phyloP scores from a whole-genome alignment of 1,284 basidiomycete genomes.

The Ganoderma lingzhi region DNA sequence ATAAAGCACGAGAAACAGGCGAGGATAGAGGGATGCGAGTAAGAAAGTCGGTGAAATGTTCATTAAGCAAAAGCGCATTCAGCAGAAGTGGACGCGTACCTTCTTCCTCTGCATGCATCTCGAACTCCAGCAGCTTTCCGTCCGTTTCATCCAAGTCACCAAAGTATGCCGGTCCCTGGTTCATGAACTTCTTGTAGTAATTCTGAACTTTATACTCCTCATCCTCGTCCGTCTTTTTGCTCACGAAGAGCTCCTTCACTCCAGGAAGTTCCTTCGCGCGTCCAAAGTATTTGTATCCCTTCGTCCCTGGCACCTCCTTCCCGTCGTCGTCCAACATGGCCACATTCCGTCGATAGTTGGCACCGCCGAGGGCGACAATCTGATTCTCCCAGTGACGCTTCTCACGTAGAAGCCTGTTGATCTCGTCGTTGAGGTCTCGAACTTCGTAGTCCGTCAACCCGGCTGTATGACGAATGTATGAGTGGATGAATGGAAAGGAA shows the following conservation, averaged over 20 bases:
- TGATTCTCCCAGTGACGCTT: slow-evolving; percentile 99
- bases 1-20: not conserved
- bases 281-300: slow-evolving; percentile 98
- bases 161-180: slow-evolving; percentile 90
- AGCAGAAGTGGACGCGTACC: slow-evolving; percentile 54
- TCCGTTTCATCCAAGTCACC: slow-evolving; percentile 92
- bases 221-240: slow-evolving; percentile 84
- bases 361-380: slow-evolving; percentile 93
- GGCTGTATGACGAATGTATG: slow-evolving; percentile 54
- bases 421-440: slow-evolving; percentile 97
- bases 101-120: slow-evolving; percentile 76
- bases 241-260: slow-evolving; percentile 92
- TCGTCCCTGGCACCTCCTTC: slow-evolving; percentile 95
- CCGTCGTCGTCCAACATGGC: slow-evolving; percentile 95
- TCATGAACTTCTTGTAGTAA: slow-evolving; percentile 90
- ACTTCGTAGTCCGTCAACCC: slow-evolving; percentile 96
- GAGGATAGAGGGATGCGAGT: too few relatives aligned
- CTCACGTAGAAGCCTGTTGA: slow-evolving; percentile 95
- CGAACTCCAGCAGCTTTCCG: slow-evolving; percentile 73
- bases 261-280: slow-evolving; percentile 97
- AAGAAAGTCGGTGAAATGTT: not conserved
- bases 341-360: slow-evolving; percentile 93
- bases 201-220: slow-evolving; percentile 82
- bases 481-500: slow-evolving; percentile 8
- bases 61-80: not conserved